These are phyloP conservation scores for Tylopilus balloui DNA, from an alignment of 768 basidiomycete genomes.

Conservation along the genomic window DNA sequence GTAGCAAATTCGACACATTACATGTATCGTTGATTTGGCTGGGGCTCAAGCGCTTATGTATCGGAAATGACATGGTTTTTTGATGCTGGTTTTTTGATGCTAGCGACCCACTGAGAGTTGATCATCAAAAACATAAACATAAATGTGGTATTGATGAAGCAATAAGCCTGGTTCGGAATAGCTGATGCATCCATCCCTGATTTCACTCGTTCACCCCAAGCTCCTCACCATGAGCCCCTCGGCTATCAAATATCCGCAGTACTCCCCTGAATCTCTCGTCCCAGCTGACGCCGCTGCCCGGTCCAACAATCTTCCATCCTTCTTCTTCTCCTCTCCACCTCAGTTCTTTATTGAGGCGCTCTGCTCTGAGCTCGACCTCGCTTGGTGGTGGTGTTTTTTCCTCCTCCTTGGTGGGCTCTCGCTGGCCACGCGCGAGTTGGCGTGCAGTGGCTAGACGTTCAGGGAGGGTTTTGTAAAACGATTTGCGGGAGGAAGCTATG, in stretches of 20 bases:
- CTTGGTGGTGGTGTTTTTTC: conserved; percentile 71
- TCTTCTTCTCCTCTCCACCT: conserved; percentile 76
- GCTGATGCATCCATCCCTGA: neutral
- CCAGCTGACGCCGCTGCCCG: conserved; percentile 65
- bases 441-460: conserved; percentile 67
- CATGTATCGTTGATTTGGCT: neutral
- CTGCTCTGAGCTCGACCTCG: conserved; percentile 83
- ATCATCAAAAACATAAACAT: neutral
- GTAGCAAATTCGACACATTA: neutral
- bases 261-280: conserved; percentile 63
- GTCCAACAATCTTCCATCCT: conserved; percentile 76
- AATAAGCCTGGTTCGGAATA: neutral
- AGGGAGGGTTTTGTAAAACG: conserved; percentile 72
- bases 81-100: neutral
- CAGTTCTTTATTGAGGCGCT: conserved; percentile 84
- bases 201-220: neutral
- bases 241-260: conserved; percentile 56
- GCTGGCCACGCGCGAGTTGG: conserved; percentile 63
- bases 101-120: neutral
- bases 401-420: conserved; percentile 88
- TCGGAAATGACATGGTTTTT: neutral
- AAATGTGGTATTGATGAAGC: neutral
- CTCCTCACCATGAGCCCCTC: conserved; percentile 17
- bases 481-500: conserved; percentile 63
- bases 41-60: neutral